A percentile compares a stretch with the other conserved stretches of the same genome.
Conservation (phyloP, 2,329 filamentous ascomycete species). For the Botryotinia convoluta region DNA sequence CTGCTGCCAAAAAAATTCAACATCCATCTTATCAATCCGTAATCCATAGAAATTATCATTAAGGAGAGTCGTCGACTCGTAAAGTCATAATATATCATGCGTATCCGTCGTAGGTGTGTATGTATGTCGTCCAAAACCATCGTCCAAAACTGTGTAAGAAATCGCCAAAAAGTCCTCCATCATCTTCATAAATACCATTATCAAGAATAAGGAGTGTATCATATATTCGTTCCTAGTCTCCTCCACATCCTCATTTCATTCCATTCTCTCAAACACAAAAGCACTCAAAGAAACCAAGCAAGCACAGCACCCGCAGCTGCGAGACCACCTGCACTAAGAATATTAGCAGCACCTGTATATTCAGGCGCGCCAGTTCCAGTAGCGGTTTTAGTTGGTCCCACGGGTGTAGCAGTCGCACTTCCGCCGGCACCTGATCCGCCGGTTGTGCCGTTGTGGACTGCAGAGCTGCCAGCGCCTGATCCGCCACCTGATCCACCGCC, state of each 20-base stretch:
- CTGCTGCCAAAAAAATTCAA: neutral
- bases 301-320: neutral
- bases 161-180: neutral
- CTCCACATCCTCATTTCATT: neutral
- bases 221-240: neutral
- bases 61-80: neutral
- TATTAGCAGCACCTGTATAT: conserved; percentile 7
- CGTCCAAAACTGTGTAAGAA: conserved; percentile 8
- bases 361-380: conserved; percentile 12
- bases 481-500: neutral
- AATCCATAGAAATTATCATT: neutral
- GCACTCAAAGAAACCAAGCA: neutral
- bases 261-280: neutral
- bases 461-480: neutral
- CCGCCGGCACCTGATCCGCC: conserved; percentile 1
- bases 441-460: conserved; percentile 8
- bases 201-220: neutral
- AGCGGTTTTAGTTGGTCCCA: conserved; percentile 20
- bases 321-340: neutral
- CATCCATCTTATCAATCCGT: neutral
- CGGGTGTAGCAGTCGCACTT: conserved; percentile 21
- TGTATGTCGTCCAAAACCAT: conserved; percentile 4
- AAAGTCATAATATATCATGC: neutral
- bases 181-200: neutral
- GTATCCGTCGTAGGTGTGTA: neutral